These are phyloP conservation scores for Salvia rosmarinus DNA, from an alignment of 257 asterid genomes.

Conservation along the genomic window DNA sequence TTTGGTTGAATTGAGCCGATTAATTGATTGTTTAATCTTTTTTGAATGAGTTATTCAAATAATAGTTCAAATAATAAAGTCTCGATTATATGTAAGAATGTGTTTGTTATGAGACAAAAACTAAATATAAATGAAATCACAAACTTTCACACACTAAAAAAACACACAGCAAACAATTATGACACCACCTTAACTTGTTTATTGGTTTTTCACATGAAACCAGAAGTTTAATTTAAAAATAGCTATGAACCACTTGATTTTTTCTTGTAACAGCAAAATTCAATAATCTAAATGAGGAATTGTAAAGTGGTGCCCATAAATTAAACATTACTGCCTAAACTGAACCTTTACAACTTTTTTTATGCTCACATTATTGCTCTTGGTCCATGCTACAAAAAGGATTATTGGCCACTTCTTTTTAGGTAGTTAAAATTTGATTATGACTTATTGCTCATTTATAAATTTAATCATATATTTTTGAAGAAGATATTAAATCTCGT, in stretches of 20 bases:
- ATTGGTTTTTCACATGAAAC: constrained; percentile 25
- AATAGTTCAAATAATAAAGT: too few species aligned
- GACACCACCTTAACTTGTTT: constrained; percentile 13
- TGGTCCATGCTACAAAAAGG: constrained; percentile 23
- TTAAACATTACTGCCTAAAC: neutral
- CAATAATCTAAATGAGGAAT: neutral
- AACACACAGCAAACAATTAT: constrained; percentile 7
- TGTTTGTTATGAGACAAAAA: neutral
- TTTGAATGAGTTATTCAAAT: neutral
- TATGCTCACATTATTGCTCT: neutral
- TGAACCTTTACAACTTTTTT: neutral
- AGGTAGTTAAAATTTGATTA: neutral
- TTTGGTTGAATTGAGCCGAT: neutral
- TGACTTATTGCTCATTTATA: neutral
- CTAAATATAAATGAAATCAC: neutral
- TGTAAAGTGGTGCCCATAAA: neutral
- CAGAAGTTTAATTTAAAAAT: constrained; percentile 7
- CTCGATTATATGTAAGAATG: too few species aligned
- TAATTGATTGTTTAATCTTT: neutral
- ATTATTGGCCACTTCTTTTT: neutral
- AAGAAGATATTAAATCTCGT: neutral
- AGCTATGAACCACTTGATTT: constrained; percentile 32
- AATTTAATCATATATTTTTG: neutral
- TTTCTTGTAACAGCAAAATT: constrained; percentile 8
- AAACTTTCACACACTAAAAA: constrained; percentile 3